phyloP scores from a whole-genome alignment of 1,284 basidiomycete species.

The Lentinus polychrous region DNA sequence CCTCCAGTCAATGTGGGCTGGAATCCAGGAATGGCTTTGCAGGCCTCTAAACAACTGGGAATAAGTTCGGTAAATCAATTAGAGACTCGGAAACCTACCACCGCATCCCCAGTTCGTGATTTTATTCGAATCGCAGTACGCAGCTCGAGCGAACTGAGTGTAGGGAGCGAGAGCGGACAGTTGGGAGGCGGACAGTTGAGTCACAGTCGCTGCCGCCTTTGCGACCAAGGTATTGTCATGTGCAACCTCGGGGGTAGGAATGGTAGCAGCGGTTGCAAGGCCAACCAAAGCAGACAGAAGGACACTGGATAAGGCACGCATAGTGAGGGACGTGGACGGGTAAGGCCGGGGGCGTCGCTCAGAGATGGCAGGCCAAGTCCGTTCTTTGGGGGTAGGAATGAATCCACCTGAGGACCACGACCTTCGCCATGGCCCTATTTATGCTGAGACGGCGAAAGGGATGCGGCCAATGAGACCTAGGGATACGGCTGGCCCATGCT shows the following conservation, averaged over 20 bases:
- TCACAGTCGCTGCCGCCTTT: constrained; percentile 15
- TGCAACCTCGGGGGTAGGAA: constrained; percentile 7
- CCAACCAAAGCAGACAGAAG: background rate
- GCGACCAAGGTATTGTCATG: background rate
- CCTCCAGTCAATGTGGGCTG: constrained; percentile 38
- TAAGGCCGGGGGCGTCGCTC: background rate
- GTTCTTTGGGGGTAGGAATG: too few species aligned
- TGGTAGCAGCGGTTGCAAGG: constrained; percentile 1
- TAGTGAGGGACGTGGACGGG: background rate
- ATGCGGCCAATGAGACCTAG: too few species aligned
- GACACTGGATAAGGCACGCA: constrained; percentile 1
- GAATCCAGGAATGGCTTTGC: constrained; percentile 37
- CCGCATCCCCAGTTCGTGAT: constrained; percentile 41
- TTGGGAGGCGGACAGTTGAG: constrained; percentile 27
- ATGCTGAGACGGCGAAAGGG: too few species aligned
- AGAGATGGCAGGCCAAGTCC: background rate
- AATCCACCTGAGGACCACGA: too few species aligned
- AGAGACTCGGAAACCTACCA: constrained; percentile 21
- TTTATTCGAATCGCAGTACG: constrained; percentile 38
- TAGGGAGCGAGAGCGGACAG: constrained; percentile 36
- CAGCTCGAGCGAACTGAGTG: constrained; percentile 44
- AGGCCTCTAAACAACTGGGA: constrained; percentile 23
- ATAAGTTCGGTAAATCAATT: background rate
- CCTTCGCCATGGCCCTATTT: too few species aligned
- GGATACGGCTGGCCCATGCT: too few species aligned